phyloP scores from a whole-genome alignment of 2,329 filamentous ascomycete species.

The Nemania sp. region DNA sequence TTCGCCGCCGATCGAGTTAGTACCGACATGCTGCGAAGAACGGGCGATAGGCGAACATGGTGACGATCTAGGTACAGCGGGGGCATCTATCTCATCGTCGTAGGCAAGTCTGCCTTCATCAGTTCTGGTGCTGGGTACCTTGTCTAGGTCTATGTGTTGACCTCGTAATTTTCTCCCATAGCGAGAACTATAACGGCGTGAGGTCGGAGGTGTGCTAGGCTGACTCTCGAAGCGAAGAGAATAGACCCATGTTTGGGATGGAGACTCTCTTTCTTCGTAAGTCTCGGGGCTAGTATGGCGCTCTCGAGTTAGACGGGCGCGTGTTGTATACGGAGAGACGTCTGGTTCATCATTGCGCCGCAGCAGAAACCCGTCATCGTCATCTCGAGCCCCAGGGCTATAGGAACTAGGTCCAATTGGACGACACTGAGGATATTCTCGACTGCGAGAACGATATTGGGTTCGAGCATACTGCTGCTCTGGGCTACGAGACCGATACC shows the following conservation, averaged over 20 bases:
- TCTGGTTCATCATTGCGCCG: slow-evolving; percentile 4
- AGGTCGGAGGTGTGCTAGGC: background rate
- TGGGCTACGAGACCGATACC: slow-evolving; percentile 10
- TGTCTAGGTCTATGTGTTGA: slow-evolving; percentile 7
- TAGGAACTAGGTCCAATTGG: slow-evolving; percentile 11
- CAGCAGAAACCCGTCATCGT: background rate
- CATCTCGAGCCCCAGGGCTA: slow-evolving; percentile 10
- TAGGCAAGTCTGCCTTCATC: slow-evolving; percentile 36
- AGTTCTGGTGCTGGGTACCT: background rate
- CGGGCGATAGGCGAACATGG: background rate
- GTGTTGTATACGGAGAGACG: slow-evolving; percentile 28
- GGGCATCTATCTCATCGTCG: slow-evolving; percentile 26
- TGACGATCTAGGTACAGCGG: background rate
- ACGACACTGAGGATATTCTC: background rate
- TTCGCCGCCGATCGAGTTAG: background rate
- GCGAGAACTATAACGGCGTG: slow-evolving; percentile 1
- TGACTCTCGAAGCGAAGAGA: background rate
- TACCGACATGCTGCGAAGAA: background rate
- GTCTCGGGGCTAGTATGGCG: background rate
- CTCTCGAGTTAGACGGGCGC: slow-evolving; percentile 24
- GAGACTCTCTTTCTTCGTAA: background rate
- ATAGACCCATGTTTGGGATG: slow-evolving; percentile 3
- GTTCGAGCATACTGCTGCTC: background rate
- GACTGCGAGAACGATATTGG: slow-evolving; percentile 21
- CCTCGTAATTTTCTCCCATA: slow-evolving; percentile 1